A percentile compares a stretch with the other conserved stretches of the same genome.
Conservation (phyloP, 441 rosid genomes). For the Gossypium laxum region DNA sequence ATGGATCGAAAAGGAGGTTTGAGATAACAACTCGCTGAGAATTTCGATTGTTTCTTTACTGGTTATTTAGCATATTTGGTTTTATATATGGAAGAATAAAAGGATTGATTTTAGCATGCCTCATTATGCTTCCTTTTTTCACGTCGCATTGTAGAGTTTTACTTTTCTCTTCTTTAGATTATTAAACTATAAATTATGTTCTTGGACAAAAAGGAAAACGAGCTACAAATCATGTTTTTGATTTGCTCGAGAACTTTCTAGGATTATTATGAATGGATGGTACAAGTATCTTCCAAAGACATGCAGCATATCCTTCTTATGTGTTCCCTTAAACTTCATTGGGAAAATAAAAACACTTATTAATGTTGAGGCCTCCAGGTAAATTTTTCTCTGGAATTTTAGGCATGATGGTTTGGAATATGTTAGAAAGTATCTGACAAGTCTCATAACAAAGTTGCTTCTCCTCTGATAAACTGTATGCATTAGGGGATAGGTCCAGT, state of each 20-base stretch:
- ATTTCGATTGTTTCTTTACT: background rate
- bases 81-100: background rate
- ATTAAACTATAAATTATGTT: background rate
- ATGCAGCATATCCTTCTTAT: background rate
- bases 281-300: background rate
- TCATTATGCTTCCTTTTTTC: background rate
- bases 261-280: background rate
- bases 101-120: background rate
- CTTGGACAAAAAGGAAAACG: background rate
- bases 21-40: conserved; percentile 7
- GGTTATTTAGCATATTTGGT: background rate
- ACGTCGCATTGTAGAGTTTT: background rate
- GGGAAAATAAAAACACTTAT: background rate
- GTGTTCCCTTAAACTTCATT: background rate
- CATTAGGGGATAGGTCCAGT: background rate
- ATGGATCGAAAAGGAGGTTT: conserved; percentile 91
- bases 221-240: background rate
- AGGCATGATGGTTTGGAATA: background rate
- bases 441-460: background rate
- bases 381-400: background rate
- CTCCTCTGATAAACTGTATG: background rate
- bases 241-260: background rate
- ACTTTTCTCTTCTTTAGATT: background rate
- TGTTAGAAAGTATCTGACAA: background rate
- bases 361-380: background rate